phyloP scores from a whole-genome alignment of 169 alveolate genomes.

The Plasmodium knowlesi region DNA sequence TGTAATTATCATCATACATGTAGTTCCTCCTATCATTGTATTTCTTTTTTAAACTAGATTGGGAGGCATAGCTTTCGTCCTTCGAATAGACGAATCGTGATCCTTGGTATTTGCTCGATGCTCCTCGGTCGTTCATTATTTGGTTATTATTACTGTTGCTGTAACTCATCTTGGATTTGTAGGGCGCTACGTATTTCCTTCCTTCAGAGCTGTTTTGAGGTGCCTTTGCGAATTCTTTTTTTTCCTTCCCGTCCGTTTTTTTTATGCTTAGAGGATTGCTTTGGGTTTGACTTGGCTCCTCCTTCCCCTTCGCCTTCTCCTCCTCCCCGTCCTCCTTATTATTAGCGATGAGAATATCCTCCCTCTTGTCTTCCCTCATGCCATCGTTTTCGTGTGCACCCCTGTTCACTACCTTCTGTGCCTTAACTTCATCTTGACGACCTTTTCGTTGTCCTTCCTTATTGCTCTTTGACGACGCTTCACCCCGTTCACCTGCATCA shows the following conservation, averaged over 20 bases:
- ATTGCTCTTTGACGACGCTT: neutral
- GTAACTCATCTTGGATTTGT: constrained; percentile 22
- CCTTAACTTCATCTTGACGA: neutral
- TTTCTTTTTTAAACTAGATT: neutral
- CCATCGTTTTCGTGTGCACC: neutral
- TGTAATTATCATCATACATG: constrained; percentile 25
- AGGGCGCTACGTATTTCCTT: neutral
- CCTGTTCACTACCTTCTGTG: neutral
- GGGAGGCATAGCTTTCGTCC: constrained; percentile 2
- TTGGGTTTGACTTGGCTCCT: neutral
- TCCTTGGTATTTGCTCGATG: constrained; percentile 21
- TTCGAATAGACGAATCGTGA: constrained; percentile 10
- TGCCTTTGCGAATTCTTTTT: neutral
- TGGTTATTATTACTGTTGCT: neutral
- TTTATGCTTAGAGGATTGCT: neutral
- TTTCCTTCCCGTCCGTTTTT: neutral
- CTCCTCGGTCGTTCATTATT: neutral
- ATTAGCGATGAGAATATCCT: neutral
- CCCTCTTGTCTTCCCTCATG: neutral
- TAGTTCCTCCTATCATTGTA: neutral
- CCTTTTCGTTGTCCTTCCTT: neutral
- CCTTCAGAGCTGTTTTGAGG: neutral
- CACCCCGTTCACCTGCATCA: neutral
- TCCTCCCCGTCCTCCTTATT: neutral
- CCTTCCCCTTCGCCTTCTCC: neutral